Evolutionary conservation across 768 basidiomycete species (phyloP).

Genomic region (Serendipita vermifera): DNA sequence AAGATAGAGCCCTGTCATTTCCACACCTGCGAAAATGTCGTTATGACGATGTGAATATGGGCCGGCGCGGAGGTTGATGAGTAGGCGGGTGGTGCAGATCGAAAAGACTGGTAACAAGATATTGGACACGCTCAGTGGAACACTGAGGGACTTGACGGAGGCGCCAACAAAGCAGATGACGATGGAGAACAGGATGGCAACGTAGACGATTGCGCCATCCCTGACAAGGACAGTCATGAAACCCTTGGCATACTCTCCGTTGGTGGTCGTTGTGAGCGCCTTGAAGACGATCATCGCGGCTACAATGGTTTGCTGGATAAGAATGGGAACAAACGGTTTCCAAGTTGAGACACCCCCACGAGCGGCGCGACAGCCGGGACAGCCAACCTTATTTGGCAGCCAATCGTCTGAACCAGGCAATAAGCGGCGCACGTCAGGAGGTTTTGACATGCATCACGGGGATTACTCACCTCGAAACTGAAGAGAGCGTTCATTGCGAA

Average conservation of each 20-base stretch:
- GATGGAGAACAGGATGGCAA: background rate
- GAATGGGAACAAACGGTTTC: background rate
- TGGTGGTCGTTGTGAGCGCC: background rate
- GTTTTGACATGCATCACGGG: too few relatives aligned
- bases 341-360: background rate
- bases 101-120: background rate
- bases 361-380: too few relatives aligned
- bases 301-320: background rate
- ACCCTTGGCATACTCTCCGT: background rate
- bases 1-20: background rate
- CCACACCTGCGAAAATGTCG: background rate
- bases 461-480: too few relatives aligned
- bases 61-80: conserved; percentile 6
- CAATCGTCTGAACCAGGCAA: too few relatives aligned
- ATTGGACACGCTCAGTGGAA: background rate
- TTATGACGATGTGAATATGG: background rate
- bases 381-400: too few relatives aligned
- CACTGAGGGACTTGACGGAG: background rate
- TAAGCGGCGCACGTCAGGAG: too few relatives aligned
- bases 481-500: too few relatives aligned
- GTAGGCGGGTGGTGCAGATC: background rate
- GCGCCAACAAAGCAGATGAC: background rate
- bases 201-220: background rate
- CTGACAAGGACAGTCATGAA: background rate
- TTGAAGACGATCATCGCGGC: background rate